These are phyloP conservation scores for Aquilaria agallochum DNA, from an alignment of 441 rosid species.

Conservation along the genomic window DNA sequence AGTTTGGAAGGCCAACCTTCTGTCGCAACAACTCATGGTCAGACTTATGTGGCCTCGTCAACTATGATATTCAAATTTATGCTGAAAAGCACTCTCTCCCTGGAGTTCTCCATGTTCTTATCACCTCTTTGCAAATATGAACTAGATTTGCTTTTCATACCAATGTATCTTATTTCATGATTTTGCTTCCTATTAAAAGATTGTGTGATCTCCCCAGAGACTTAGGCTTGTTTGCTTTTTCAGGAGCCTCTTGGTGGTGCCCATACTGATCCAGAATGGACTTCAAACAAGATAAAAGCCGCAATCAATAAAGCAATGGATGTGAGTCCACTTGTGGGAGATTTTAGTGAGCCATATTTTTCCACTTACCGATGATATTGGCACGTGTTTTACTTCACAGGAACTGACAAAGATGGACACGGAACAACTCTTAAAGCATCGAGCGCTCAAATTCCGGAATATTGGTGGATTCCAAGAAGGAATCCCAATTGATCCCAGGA, in stretches of 20 bases:
- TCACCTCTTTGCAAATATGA: too few species aligned
- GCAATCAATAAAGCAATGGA: slow-evolving; percentile 67
- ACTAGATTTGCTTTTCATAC: too few species aligned
- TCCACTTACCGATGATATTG: not conserved
- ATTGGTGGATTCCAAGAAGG: slow-evolving; percentile 66
- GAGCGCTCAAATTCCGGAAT: slow-evolving; percentile 66
- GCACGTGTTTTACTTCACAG: slow-evolving; percentile 26
- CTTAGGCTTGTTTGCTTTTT: slow-evolving; percentile 11
- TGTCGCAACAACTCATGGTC: too few species aligned
- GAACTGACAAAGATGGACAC: slow-evolving; percentile 63
- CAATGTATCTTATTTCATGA: too few species aligned
- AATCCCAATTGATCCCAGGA: slow-evolving; percentile 47
- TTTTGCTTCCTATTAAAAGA: slow-evolving; percentile 16
- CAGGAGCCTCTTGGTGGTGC: slow-evolving; percentile 98
- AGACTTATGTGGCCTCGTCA: too few species aligned
- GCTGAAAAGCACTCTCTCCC: too few species aligned
- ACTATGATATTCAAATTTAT: too few species aligned
- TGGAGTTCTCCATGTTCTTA: too few species aligned
- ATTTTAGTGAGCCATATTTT: slow-evolving; percentile 7
- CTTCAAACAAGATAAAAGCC: slow-evolving; percentile 71
- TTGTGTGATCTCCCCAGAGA: slow-evolving; percentile 12
- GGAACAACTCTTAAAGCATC: slow-evolving; percentile 54
- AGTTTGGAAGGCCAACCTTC: too few species aligned
- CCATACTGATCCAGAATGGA: slow-evolving; percentile 78
- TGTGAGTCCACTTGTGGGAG: slow-evolving; percentile 35